Evolutionary conservation across 805 yeast genomes (phyloP).

Genomic region (Monosporozyma servazzii): DNA sequence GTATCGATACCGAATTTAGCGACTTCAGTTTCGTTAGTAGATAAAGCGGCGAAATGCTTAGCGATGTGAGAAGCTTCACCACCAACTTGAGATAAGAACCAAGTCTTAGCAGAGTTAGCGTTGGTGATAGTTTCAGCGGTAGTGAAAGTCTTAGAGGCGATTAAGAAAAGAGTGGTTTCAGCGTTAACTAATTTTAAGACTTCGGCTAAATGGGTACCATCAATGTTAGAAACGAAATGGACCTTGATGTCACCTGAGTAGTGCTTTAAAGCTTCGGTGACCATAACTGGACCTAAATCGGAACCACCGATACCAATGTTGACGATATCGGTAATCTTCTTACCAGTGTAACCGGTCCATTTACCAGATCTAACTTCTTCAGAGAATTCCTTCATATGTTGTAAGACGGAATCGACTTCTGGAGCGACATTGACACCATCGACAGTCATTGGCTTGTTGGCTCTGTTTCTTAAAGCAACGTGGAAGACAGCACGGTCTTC

Average conservation of each 20-base stretch:
- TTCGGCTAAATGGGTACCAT: constrained; percentile 95
- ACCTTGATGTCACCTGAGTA: constrained; percentile 69
- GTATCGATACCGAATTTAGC: constrained; percentile 94
- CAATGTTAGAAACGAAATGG: constrained; percentile 96
- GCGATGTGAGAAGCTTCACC: constrained; percentile 64
- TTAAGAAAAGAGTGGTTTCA: constrained; percentile 85
- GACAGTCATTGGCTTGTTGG: constrained; percentile 73
- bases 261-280: constrained; percentile 92
- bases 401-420: constrained; percentile 83
- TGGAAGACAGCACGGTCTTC: constrained; percentile 97
- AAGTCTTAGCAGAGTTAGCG: constrained; percentile 87
- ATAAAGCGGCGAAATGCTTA: constrained; percentile 94
- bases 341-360: constrained; percentile 97
- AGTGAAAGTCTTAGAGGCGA: constrained; percentile 97
- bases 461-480: constrained; percentile 90
- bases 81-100: constrained; percentile 73
- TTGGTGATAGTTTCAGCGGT: constrained; percentile 97
- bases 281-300: constrained; percentile 98
- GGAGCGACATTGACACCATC: constrained; percentile 86
- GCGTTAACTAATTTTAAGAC: constrained; percentile 67
- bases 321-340: constrained; percentile 84
- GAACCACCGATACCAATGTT: constrained; percentile 99
- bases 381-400: constrained; percentile 95
- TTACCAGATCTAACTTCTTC: constrained; percentile 82
- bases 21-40: constrained; percentile 88